These are phyloP conservation scores for Dothistroma pini DNA, from an alignment of 2,329 filamentous ascomycete genomes.

Conservation along the genomic window DNA sequence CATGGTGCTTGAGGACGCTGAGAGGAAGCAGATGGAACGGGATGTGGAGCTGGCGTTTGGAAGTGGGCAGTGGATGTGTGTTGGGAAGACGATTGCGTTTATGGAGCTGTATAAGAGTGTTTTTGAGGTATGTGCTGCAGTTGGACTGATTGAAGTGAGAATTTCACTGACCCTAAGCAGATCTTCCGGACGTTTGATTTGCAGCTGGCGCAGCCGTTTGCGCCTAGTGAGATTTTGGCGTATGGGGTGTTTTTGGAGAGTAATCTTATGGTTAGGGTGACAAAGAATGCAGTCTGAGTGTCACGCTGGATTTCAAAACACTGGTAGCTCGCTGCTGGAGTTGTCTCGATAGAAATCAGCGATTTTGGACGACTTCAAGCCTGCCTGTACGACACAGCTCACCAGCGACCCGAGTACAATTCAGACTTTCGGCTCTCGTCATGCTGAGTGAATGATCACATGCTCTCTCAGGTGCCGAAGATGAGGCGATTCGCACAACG, in stretches of 20 bases:
- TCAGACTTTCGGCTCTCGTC: too few species aligned
- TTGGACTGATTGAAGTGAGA: too few species aligned
- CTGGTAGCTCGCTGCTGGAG: too few species aligned
- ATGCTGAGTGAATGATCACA: too few species aligned
- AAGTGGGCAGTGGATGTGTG: slow-evolving; percentile 3
- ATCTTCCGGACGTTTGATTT: not conserved
- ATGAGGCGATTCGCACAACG: too few species aligned
- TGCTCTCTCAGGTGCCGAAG: too few species aligned
- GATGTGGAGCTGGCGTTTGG: slow-evolving; percentile 7
- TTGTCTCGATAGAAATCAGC: too few species aligned
- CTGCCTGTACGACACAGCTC: too few species aligned
- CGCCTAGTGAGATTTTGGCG: not conserved
- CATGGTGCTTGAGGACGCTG: slow-evolving; percentile 17
- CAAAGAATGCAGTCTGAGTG: not conserved
- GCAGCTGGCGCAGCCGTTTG: not conserved
- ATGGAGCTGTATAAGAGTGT: slow-evolving; percentile 10
- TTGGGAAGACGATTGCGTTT: slow-evolving; percentile 5
- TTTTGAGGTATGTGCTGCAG: not conserved
- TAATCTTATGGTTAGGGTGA: slow-evolving; percentile 1
- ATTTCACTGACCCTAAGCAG: not conserved
- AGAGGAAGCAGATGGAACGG: slow-evolving; percentile 1
- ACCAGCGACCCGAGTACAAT: too few species aligned
- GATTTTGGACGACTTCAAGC: too few species aligned
- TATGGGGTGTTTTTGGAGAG: not conserved
- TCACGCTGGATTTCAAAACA: not conserved